Evolutionary conservation across 345 rosid species (phyloP).

Genomic region (Corchorus olitorius): DNA sequence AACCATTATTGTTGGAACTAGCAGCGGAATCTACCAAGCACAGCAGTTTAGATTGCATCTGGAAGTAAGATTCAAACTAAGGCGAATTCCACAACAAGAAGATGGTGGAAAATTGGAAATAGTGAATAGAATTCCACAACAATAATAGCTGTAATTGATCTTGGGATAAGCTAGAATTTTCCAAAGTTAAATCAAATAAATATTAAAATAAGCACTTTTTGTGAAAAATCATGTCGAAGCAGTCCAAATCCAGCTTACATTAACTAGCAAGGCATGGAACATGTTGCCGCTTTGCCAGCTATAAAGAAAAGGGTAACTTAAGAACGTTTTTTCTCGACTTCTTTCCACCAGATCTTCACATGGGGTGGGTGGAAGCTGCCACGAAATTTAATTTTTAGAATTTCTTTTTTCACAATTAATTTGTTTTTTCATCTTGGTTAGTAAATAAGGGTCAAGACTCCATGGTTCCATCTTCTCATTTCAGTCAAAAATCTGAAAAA

Average conservation of each 20-base stretch:
- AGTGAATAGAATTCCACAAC: background rate
- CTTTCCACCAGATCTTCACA: conserved; percentile 39
- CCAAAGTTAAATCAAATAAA: background rate
- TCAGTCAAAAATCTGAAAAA: background rate
- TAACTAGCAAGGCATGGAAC: conserved; percentile 32
- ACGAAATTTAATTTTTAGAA: background rate
- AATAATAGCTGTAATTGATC: background rate
- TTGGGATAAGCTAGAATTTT: background rate
- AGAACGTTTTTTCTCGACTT: conserved; percentile 7
- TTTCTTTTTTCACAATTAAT: background rate
- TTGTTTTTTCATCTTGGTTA: background rate
- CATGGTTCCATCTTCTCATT: background rate
- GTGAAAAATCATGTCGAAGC: background rate
- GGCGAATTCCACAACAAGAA: background rate
- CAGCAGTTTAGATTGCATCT: background rate
- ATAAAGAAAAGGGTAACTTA: conserved; percentile 8
- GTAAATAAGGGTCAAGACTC: background rate
- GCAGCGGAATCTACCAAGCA: background rate
- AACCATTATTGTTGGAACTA: background rate
- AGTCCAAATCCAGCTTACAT: conserved; percentile 20
- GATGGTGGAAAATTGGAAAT: background rate
- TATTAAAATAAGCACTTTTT: background rate
- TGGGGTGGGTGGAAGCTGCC: conserved; percentile 31
- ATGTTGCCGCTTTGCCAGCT: conserved; percentile 24
- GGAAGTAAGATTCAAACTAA: background rate